Conservation (phyloP, 495 filamentous ascomycete genomes). For the Xylaria telfairii region DNA sequence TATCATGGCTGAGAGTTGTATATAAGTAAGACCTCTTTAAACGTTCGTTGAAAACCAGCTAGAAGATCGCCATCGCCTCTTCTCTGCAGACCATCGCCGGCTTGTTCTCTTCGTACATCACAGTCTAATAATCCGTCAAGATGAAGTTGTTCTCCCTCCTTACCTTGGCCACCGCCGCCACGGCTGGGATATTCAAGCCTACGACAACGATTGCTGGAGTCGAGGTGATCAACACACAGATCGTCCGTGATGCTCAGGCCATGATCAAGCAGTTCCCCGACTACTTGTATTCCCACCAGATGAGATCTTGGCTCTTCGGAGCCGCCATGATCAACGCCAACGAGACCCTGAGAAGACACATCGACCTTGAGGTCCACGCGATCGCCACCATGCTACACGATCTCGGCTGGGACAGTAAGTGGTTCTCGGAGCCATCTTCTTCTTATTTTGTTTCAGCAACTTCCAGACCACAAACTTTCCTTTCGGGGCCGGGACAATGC, state of each 20-base stretch:
- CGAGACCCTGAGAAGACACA: conserved; percentile 31
- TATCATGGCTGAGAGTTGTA: conserved; percentile 3
- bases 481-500: no score
- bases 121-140: conserved; percentile 3
- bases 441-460: no score
- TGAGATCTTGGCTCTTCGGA: conserved; percentile 55
- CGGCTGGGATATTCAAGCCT: neutral
- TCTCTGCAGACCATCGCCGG: neutral
- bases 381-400: conserved; percentile 43
- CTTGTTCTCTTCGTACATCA: neutral
- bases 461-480: no score
- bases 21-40: conserved; percentile 13
- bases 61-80: neutral
- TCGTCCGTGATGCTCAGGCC: conserved; percentile 40
- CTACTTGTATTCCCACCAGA: conserved; percentile 53
- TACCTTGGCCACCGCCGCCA: conserved; percentile 9
- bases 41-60: neutral
- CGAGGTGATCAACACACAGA: conserved; percentile 34
- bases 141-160: conserved; percentile 21
- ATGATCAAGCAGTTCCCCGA: conserved; percentile 44
- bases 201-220: conserved; percentile 34
- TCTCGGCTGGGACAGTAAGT: conserved; percentile 38
- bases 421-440: no score
- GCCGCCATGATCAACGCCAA: conserved; percentile 45
- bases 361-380: conserved; percentile 45